Percentiles rank a stretch among this genome's conserved stretches.
These are phyloP conservation scores for Lachnellula cervina DNA, from an alignment of 2,329 filamentous ascomycete species.

Conservation along the genomic window DNA sequence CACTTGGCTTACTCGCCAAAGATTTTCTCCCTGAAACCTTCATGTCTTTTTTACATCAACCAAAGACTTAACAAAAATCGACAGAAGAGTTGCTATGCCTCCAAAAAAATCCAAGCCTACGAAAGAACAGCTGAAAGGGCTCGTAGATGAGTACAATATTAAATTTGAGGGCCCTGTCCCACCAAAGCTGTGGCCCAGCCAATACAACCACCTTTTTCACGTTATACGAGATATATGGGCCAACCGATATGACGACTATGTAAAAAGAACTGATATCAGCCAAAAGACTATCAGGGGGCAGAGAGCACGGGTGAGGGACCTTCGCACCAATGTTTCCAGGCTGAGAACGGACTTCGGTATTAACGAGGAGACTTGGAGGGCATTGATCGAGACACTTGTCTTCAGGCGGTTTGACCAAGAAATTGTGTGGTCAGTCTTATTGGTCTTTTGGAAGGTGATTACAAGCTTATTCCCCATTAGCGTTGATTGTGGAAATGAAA, in stretches of 20 bases:
- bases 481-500: conserved; percentile 2
- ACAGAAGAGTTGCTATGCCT: conserved; percentile 3
- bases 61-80: not conserved
- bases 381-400: conserved; percentile 1
- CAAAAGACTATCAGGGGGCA: not conserved
- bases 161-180: conserved; percentile 6
- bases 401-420: conserved; percentile 1
- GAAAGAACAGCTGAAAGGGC: not conserved
- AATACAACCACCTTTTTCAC: conserved; percentile 4
- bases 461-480: conserved; percentile 1
- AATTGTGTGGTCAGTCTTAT: conserved; percentile 5
- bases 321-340: not conserved
- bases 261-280: conserved; percentile 3
- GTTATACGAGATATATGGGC: conserved; percentile 9
- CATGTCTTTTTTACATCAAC: too few relatives aligned
- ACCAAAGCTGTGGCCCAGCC: conserved; percentile 4
- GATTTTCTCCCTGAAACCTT: too few relatives aligned
- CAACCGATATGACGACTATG: conserved; percentile 7
- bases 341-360: conserved; percentile 2
- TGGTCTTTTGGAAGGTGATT: not conserved
- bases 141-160: conserved; percentile 4
- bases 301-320: not conserved
- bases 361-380: conserved; percentile 5
- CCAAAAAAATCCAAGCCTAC: not conserved
- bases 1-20: too few relatives aligned